Base-by-base conservation (phyloP, 805 yeast species). In the Yarrowia sp. region DNA sequence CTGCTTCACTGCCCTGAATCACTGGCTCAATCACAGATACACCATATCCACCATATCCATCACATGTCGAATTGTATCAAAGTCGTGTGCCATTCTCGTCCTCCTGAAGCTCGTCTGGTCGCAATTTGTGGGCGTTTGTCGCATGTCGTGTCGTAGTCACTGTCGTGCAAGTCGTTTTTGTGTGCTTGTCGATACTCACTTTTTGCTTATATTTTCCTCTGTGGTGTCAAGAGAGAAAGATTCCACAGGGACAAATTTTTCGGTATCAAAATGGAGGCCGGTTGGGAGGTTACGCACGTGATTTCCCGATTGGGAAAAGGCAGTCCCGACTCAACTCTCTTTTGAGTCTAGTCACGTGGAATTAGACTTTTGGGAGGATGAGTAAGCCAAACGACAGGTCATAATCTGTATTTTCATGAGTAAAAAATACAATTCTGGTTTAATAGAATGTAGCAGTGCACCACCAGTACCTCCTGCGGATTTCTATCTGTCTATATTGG, bases 181-280 rank as follows among this genome's bases (percentile, higher is more conserved):
- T 50, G 42, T 22, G 28, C n/a, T 11, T 51, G 43, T 36, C 58
- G 43, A 41, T 55, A 55, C 61, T 55, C 64, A 60, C 64, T 60
- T 43, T 60, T 60, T 60, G 55, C 43, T 60, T 55, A 55, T 55
- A 41, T 55, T 55, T 55, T 55, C 61, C 61, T 55, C 61, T 55
- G 61, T 55, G 61, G 61, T 55, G 61, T 55, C 61, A 55, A 55
- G 61, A 55, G 61, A 55, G 61, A 55, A 55, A 55, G 61, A 41
- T 55, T 55, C 61, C 31, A 55, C 47, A 38, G 38, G 47, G 47
- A 55, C 61, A 55, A 55, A 41, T 41, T 55, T 55, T 55, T 55
- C 61, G 61, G 61, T 55, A 55, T 39, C 61, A 31, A 55, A 55
- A 55, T 55, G 61, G 61, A 31, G 36, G 36, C 35, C 15, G 39